phyloP scores from a whole-genome alignment of 78 protist genomes.

The Tieghemostelium lacteum region DNA sequence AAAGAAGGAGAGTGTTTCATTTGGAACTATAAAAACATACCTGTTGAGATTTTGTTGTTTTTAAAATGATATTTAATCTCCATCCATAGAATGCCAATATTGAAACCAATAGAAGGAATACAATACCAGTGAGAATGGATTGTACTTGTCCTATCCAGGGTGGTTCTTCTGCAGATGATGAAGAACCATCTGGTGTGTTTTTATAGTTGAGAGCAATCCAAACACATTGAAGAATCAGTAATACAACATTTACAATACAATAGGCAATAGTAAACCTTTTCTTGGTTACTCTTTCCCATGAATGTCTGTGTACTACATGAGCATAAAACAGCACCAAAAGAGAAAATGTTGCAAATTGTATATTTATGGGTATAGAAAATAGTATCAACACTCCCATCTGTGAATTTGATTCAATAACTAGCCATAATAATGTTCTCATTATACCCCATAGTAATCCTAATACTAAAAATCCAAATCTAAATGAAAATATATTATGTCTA shows the following conservation, averaged over 20 bases:
- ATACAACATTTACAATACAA: conserved; percentile 24
- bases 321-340: conserved; percentile 65
- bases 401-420: neutral
- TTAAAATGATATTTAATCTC: conserved; percentile 22
- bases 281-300: conserved; percentile 59
- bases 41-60: conserved; percentile 26
- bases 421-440: conserved; percentile 48
- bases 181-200: neutral
- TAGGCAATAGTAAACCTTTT: conserved; percentile 60
- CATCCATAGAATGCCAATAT: conserved; percentile 69
- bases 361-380: conserved; percentile 49
- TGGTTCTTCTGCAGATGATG: neutral
- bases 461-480: conserved; percentile 72
- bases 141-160: conserved; percentile 6
- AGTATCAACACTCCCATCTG: no score
- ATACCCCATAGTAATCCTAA: conserved; percentile 65
- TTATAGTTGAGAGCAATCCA: neutral
- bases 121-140: conserved; percentile 40
- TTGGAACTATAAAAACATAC: neutral
- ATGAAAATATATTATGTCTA: conserved; percentile 72
- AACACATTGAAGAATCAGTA: conserved; percentile 32
- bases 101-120: conserved; percentile 57
- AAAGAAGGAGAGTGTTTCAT: neutral
- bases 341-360: conserved; percentile 71
- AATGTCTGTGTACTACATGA: conserved; percentile 62